Evolutionary conservation across 2,329 filamentous ascomycete species (phyloP).

Genomic region (Alternaria arbusti): DNA sequence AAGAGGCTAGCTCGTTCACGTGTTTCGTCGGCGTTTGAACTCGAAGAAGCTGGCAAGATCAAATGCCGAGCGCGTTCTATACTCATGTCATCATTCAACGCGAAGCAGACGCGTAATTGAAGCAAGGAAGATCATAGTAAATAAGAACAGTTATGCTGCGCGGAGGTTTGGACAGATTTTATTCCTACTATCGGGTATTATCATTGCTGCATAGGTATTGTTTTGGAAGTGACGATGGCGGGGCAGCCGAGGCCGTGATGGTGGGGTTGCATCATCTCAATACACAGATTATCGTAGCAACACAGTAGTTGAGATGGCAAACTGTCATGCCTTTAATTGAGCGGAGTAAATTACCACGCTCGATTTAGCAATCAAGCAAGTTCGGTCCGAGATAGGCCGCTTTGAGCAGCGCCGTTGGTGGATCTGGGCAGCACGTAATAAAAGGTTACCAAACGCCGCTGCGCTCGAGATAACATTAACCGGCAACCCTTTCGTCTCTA

Average conservation of each 20-base stretch:
- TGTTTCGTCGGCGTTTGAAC: conserved; percentile 20
- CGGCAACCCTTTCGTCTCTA: neutral
- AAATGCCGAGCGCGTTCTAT: conserved; percentile 6
- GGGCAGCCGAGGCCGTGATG: conserved; percentile 5
- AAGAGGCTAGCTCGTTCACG: conserved; percentile 7
- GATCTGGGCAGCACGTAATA: conserved; percentile 17
- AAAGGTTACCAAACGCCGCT: conserved; percentile 26
- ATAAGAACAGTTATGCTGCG: neutral
- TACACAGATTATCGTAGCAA: conserved; percentile 3
- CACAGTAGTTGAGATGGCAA: conserved; percentile 3
- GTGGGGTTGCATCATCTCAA: conserved; percentile 9
- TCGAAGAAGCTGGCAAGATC: neutral
- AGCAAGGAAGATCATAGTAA: neutral
- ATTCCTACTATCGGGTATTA: neutral
- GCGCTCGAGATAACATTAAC: conserved; percentile 5
- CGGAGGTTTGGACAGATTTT: neutral
- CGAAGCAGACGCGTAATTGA: neutral
- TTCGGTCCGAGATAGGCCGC: conserved; percentile 34
- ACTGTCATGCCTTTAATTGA: neutral
- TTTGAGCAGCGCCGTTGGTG: conserved; percentile 15
- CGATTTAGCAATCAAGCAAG: neutral
- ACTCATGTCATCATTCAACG: neutral
- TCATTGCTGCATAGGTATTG: neutral
- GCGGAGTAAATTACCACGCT: conserved; percentile 20
- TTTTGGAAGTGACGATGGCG: conserved; percentile 5